These are phyloP conservation scores for Populus tremula DNA, from an alignment of 345 rosid genomes.

Conservation along the genomic window DNA sequence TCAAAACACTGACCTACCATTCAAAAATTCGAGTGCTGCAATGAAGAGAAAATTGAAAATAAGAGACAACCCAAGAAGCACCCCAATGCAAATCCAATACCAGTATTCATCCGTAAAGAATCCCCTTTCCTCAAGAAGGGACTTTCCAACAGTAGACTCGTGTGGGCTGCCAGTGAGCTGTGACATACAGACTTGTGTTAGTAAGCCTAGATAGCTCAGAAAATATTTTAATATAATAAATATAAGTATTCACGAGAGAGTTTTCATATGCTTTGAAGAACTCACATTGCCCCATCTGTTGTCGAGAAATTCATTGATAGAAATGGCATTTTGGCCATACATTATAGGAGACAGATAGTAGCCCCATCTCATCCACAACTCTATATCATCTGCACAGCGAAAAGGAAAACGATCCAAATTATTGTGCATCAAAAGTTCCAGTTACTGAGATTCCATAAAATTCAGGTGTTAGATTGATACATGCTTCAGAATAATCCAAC, in stretches of 20 bases:
- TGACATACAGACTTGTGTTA: neutral
- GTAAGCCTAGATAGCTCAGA: neutral
- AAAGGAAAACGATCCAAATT: neutral
- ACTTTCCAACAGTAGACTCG: conserved; percentile 14
- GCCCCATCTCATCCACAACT: conserved; percentile 21
- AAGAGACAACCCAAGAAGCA: conserved; percentile 4
- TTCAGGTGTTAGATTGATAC: neutral
- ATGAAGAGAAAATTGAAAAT: conserved; percentile 19
- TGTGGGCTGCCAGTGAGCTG: conserved; percentile 15
- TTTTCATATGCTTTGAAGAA: neutral
- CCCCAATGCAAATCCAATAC: conserved; percentile 17
- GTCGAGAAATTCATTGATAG: conserved; percentile 26
- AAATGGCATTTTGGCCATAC: conserved; percentile 27
- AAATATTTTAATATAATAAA: neutral
- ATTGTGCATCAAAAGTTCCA: neutral
- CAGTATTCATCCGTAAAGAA: conserved; percentile 14
- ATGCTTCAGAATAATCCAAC: too few relatives aligned
- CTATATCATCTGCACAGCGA: conserved; percentile 15
- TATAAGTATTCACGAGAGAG: too few relatives aligned
- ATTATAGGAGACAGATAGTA: conserved; percentile 24
- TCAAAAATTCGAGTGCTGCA: conserved; percentile 16
- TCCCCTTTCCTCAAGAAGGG: conserved; percentile 17
- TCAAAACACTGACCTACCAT: conserved; percentile 4
- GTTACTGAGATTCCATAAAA: neutral
- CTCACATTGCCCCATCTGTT: conserved; percentile 22